phyloP scores from a whole-genome alignment of 306 rosid genomes.

The Sophora flavescens region DNA sequence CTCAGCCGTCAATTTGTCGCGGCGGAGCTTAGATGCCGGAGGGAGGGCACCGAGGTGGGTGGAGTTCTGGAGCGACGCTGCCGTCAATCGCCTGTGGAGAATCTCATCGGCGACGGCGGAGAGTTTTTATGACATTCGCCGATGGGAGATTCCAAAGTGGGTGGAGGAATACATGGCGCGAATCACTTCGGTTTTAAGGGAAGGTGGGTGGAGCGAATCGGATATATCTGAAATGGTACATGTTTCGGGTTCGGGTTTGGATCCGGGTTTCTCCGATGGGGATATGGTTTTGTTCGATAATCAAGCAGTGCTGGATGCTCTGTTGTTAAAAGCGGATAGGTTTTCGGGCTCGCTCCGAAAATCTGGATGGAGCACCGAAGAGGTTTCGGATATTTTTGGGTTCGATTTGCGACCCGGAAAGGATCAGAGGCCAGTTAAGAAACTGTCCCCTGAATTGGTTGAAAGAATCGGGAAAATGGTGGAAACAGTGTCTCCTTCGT shows the following conservation, averaged over 20 bases:
- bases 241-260: conserved; percentile 77
- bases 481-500: conserved; percentile 74
- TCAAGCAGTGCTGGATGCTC: conserved; percentile 77
- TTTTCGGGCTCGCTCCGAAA: conserved; percentile 76
- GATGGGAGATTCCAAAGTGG: conserved; percentile 69
- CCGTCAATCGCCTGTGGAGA: conserved; percentile 65
- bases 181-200: conserved; percentile 72
- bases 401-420: conserved; percentile 77
- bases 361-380: conserved; percentile 98
- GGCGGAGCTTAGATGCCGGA: conserved; percentile 73
- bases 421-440: conserved; percentile 69
- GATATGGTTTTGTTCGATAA: conserved; percentile 75
- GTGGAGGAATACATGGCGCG: conserved; percentile 70
- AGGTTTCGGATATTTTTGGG: conserved; percentile 81
- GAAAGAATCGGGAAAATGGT: conserved; percentile 76
- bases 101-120: conserved; percentile 65
- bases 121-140: conserved; percentile 61
- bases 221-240: conserved; percentile 74
- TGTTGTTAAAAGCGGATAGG: conserved; percentile 73
- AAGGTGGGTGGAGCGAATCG: conserved; percentile 92
- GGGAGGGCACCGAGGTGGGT: conserved; percentile 87
- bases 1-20: conserved; percentile 47
- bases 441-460: conserved; percentile 73
- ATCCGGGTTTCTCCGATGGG: conserved; percentile 71
- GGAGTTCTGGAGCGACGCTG: conserved; percentile 91